These are phyloP conservation scores for Aspergillus hancockii DNA, from an alignment of 495 filamentous ascomycete genomes.

Conservation along the genomic window DNA sequence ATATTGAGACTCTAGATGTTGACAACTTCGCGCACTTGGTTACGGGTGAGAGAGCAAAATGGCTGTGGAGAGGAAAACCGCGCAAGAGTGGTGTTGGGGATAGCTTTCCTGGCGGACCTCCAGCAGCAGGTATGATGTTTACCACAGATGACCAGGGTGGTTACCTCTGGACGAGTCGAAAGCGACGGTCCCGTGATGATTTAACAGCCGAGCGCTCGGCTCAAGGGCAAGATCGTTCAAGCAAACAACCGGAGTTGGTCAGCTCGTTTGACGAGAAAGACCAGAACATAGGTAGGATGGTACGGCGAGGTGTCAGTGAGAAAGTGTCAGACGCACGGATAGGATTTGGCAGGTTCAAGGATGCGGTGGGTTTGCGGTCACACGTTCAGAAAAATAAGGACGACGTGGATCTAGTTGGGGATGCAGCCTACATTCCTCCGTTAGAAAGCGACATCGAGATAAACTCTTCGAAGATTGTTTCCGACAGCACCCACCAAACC, in stretches of 20 bases:
- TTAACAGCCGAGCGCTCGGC: slow-evolving; percentile 31
- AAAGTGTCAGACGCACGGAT: slow-evolving; percentile 81
- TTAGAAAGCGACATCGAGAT: slow-evolving; percentile 40
- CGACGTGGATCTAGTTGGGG: slow-evolving; percentile 30
- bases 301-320: slow-evolving; percentile 77
- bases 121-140: slow-evolving; percentile 61
- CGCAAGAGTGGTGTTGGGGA: slow-evolving; percentile 59
- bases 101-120: slow-evolving; percentile 50
- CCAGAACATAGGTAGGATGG: slow-evolving; percentile 61
- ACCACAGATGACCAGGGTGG: slow-evolving; percentile 66
- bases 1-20: slow-evolving; percentile 87
- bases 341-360: slow-evolving; percentile 80
- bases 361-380: slow-evolving; percentile 68
- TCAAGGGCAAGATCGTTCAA: slow-evolving; percentile 31
- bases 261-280: slow-evolving; percentile 60
- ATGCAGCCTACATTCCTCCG: slow-evolving; percentile 29
- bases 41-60: slow-evolving; percentile 80
- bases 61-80: slow-evolving; percentile 90
- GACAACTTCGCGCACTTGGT: slow-evolving; percentile 77
- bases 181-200: slow-evolving; percentile 46
- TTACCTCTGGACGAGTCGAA: slow-evolving; percentile 63
- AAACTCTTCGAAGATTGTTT: slow-evolving; percentile 14
- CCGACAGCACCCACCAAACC: slow-evolving; percentile 17
- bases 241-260: slow-evolving; percentile 30
- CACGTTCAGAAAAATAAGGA: slow-evolving; percentile 51